Evolutionary conservation across 495 filamentous ascomycete genomes (phyloP).

Genomic region (Trichoderma asperelloides): DNA sequence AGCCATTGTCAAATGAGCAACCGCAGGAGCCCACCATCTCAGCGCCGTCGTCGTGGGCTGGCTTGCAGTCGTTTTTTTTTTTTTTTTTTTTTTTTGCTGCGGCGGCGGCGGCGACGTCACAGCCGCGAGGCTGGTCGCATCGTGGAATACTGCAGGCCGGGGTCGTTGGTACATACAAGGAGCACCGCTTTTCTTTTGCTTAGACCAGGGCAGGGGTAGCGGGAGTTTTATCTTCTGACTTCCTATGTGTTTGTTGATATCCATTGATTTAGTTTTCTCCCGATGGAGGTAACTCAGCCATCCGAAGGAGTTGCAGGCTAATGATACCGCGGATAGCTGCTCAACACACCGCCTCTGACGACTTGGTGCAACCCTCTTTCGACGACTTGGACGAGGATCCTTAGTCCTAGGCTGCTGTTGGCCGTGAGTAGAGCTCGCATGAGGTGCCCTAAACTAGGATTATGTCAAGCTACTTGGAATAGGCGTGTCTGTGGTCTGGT

Average conservation of each 20-base stretch:
- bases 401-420: neutral
- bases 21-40: constrained; percentile 6
- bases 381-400: neutral
- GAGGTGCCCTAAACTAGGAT: neutral
- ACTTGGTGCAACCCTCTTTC: neutral
- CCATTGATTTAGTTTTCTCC: neutral
- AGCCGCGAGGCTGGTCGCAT: constrained; percentile 3
- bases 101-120: constrained; percentile 6
- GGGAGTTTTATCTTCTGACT: neutral
- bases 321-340: constrained; percentile 1
- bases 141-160: neutral
- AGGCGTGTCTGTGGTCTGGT: neutral
- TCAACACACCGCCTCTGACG: constrained; percentile 3
- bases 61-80: neutral
- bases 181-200: neutral
- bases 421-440: neutral
- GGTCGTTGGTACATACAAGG: neutral
- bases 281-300: neutral
- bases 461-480: neutral
- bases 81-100: too few relatives aligned
- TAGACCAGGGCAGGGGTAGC: neutral
- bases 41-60: constrained; percentile 1
- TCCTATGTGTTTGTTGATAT: neutral
- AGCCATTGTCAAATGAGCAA: constrained; percentile 5
- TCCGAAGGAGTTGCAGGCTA: neutral